Base-by-base conservation (phyloP, 2,329 filamentous ascomycete species). In the Scytalidium lignicola region DNA sequence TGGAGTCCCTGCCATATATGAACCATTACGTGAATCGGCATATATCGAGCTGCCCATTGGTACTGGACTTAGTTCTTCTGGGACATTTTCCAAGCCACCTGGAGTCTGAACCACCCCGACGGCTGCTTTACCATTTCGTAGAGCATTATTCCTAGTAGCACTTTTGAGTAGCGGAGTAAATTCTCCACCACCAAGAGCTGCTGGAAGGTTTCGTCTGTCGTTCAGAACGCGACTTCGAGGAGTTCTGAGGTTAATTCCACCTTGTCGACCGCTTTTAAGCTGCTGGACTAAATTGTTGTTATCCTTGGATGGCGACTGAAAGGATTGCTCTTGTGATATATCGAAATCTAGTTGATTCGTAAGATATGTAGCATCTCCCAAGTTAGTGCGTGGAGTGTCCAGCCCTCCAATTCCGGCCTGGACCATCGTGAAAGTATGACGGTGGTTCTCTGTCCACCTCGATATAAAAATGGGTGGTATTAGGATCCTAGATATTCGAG, bases 81-180 rank as follows among this genome's bases (percentile, higher is more conserved):
- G 78, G 55, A 85, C 83, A 50, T 78, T 79, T 64, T 83, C 71
- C 41, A 85, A 66, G 15, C n/a, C n/a, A n/a, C 61, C 80, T 2
- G 90, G 90, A 2, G 91, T 96, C 52, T 80, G 78, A 18, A 78
- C 71, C 13, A 73, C 74, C 49, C 68, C 10, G 21, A 54, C 74
- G 67, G 82, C 86, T 68, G 79, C 81, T 66, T 79, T 86, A 65
- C 78, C 81, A 67, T 65, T 78, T 54, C 70, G 79, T 68, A 74
- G 85, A 72, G 74, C 87, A 78, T 74, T 90, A 73, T 75, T 91
- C 75, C 72, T 76, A 63, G 80, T 85, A n/a, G 79, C 83, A 20
- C 74, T 90, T 68, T 95, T 96, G 65, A 99, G 81, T 58, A 99
- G 74, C 0, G 95, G 93, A 0, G 93, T 99, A 67, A 99, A 99